These are phyloP conservation scores for Hypsizygus ulmarius DNA, from an alignment of 1,284 basidiomycete species.

Conservation along the genomic window DNA sequence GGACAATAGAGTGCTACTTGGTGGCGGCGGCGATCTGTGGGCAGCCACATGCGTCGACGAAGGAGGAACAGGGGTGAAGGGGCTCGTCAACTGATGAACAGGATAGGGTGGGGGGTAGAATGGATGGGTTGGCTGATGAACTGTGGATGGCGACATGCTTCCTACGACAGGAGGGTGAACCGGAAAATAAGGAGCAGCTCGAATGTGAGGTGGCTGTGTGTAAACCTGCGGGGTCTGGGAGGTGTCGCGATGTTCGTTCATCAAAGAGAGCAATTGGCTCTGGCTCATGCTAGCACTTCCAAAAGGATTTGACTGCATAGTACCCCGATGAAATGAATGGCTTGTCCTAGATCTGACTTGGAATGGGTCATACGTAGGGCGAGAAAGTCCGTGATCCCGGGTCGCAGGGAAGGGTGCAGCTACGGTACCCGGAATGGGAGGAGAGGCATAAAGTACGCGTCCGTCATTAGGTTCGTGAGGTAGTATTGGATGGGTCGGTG, in stretches of 20 bases:
- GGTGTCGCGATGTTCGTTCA: conserved; percentile 26
- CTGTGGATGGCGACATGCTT: neutral
- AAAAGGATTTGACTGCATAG: conserved; percentile 28
- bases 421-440: conserved; percentile 1
- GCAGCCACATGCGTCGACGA: neutral
- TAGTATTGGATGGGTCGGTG: neutral
- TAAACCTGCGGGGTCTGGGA: conserved; percentile 1
- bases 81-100: neutral
- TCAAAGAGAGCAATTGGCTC: conserved; percentile 46
- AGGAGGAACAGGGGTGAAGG: conserved; percentile 1
- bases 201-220: neutral
- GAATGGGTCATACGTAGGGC: conserved; percentile 38
- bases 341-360: conserved; percentile 61
- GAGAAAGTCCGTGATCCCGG: neutral
- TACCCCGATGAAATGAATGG: conserved; percentile 46
- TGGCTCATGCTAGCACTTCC: conserved; percentile 52
- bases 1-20: conserved; percentile 17
- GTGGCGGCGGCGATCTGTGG: conserved; percentile 7
- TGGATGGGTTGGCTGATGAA: neutral
- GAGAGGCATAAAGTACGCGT: conserved; percentile 5
- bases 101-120: conserved; percentile 1
- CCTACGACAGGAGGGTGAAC: neutral
- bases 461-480: neutral
- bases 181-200: conserved; percentile 1
- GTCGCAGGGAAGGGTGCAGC: neutral